Evolutionary conservation across 805 yeast genomes (phyloP).

Genomic region (Candida sanyiensis): DNA sequence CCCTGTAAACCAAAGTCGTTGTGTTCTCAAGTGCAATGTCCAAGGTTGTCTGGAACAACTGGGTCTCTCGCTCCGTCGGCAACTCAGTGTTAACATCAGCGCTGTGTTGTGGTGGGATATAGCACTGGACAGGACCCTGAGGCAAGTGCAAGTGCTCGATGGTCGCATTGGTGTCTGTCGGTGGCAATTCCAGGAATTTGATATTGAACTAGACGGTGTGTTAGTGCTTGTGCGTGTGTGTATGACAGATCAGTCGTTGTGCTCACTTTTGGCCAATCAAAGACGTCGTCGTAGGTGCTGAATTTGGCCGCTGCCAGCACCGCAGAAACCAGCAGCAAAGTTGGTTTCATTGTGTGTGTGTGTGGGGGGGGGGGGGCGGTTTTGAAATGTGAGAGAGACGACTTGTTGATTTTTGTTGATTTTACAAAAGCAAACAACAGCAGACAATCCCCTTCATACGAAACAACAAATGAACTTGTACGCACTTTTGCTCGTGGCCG

Average conservation of each 20-base stretch:
- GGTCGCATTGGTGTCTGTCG: too few relatives aligned
- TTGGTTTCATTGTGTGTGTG: neutral
- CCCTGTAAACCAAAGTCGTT: neutral
- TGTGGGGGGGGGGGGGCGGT: too few relatives aligned
- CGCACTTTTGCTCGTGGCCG: neutral
- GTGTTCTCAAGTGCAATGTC: neutral
- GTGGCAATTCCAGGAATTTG: neutral
- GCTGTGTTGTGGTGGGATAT: too few relatives aligned
- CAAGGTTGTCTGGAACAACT: too few relatives aligned
- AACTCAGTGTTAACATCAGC: conserved; percentile 2
- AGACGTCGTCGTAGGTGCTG: conserved; percentile 18
- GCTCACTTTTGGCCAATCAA: conserved; percentile 21
- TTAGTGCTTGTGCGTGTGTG: too few relatives aligned
- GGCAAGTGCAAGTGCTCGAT: too few relatives aligned
- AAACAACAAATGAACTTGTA: neutral
- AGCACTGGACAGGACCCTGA: too few relatives aligned
- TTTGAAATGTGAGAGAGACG: too few relatives aligned
- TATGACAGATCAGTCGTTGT: neutral
- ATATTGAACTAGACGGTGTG: neutral
- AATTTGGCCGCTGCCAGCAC: conserved; percentile 7
- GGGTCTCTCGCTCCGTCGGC: neutral
- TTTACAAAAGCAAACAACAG: too few relatives aligned
- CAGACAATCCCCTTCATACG: neutral
- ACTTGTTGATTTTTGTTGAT: too few relatives aligned
- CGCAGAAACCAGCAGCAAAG: neutral